Base-by-base conservation (phyloP, 208 protist genomes). In the Cochliopodium minus region DNA sequence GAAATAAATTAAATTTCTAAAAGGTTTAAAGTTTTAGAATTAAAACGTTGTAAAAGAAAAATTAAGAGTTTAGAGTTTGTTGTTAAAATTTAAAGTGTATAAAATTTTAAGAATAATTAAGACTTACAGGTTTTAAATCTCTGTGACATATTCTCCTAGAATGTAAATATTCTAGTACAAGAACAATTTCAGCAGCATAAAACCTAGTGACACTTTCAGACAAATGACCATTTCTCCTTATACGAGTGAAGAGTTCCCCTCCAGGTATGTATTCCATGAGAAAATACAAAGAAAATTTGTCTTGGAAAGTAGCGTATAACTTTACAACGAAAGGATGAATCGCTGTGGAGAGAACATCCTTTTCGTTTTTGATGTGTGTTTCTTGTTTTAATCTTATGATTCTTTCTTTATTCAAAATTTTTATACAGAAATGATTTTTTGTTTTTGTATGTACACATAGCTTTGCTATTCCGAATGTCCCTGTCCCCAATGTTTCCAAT, bases 81-180 rank as follows among this genome's bases (percentile, higher is more conserved):
- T n/a, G n/a, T n/a, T n/a, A n/a, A n/a, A n/a, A n/a, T n/a, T n/a
- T n/a, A n/a, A n/a, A n/a, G n/a, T n/a, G n/a, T n/a, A n/a, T n/a
- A n/a, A n/a, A n/a, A n/a, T n/a, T n/a, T n/a, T n/a, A n/a, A n/a
- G n/a, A n/a, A n/a, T n/a, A n/a, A n/a, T n/a, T n/a, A n/a, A 70
- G 73, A 59, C 87, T 89, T 67, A 87, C 83, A 13, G 82, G 82
- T 67, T 90, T 90, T 36, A 90, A 67, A 53, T 90, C 84, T 53
- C 84, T 78, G 55, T 87, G 86, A 51, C 93, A 87, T 50, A 94
- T 85, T 49, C 79, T 82, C 70, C 89, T 77, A 22, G 84, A 73
- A 67, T 93, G 88, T 25, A 94, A 70, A 67, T 73, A 89, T 51
- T 84, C 71, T 58, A 94, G 82, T 7, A 81, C 85, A 9, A 87